Base-by-base conservation (phyloP, 805 yeast species). In the Debaryomyces prosopidis region DNA sequence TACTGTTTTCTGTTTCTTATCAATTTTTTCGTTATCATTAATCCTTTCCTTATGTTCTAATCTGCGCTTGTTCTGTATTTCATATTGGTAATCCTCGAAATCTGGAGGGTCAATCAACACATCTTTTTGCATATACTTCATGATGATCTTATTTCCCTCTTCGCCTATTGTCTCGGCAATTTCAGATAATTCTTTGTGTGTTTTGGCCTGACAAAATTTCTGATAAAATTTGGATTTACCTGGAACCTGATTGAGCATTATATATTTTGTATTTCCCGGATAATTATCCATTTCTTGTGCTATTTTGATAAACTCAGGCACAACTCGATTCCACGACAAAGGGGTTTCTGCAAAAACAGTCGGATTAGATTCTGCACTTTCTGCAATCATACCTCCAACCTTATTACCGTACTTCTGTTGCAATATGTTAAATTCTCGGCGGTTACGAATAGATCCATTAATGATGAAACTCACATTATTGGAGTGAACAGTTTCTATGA, bases 331-430 rank as follows among this genome's bases (percentile, higher is more conserved):
- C 87, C 92, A 87, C 0, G 78, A 69, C 39, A 75, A 60, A 4
- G 78, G 76, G 0, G 57, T 51, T 6, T 61, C 58, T 26, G 63
- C 62, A 62, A 94, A 94, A 32, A 88, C 84, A 1, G 96, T 76
- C 6, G 96, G 94, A 59, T 94, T 91, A 5, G 77, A 59, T 65
- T 94, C 98, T 0, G 97, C 98, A 26, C 82, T 81, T 27, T 89
- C 85, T 1, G 97, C 99, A 57, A 91, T 82, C 99, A 94, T 92
- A 5, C 89, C 91, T 3, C 98, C 96, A n/a, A 85, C 52, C 8
- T 58, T 67, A 42, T 79, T 79, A 1, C 76, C 75, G 0, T 84
- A 79, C n/a, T 65, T 60, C 8, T 65, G 53, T 55, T 80, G 84
- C 35, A 91, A 58, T 19, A 69, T 67, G 6, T 54, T 48, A 48